Conservation (phyloP, 257 asterid species). For the Buddleja alternifolia region DNA sequence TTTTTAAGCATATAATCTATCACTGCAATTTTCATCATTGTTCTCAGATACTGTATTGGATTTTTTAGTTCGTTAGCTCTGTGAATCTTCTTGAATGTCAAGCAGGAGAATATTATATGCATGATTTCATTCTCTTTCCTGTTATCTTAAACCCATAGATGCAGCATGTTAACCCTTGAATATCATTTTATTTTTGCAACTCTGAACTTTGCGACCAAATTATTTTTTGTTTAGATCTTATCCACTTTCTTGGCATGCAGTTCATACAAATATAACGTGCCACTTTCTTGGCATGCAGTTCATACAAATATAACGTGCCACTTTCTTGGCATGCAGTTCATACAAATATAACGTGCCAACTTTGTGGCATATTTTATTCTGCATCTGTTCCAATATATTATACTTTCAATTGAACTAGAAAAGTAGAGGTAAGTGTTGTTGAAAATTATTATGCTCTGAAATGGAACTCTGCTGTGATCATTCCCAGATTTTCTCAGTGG, state of each 20-base stretch:
- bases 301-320: too few relatives aligned
- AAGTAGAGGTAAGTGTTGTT: neutral
- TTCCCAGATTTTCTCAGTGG: conserved; percentile 3
- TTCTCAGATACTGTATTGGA: neutral
- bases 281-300: neutral
- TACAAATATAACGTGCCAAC: neutral
- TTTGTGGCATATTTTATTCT: neutral
- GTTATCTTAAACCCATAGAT: conserved; percentile 2
- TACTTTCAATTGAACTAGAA: neutral
- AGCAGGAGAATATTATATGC: conserved; percentile 20
- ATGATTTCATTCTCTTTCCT: neutral
- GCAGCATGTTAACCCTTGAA: neutral
- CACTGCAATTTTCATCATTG: neutral
- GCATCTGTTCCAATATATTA: neutral
- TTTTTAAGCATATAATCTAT: neutral
- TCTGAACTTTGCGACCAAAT: neutral
- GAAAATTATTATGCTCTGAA: neutral
- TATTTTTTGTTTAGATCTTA: neutral
- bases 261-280: neutral
- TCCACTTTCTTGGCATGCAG: neutral
- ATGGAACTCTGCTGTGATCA: neutral
- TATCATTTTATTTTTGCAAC: neutral
- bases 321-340: neutral
- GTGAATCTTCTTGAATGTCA: neutral
- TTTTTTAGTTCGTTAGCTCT: neutral